Evolutionary conservation across 2,329 filamentous ascomycete genomes (phyloP).

Genomic region (Canariomyces notabilis): DNA sequence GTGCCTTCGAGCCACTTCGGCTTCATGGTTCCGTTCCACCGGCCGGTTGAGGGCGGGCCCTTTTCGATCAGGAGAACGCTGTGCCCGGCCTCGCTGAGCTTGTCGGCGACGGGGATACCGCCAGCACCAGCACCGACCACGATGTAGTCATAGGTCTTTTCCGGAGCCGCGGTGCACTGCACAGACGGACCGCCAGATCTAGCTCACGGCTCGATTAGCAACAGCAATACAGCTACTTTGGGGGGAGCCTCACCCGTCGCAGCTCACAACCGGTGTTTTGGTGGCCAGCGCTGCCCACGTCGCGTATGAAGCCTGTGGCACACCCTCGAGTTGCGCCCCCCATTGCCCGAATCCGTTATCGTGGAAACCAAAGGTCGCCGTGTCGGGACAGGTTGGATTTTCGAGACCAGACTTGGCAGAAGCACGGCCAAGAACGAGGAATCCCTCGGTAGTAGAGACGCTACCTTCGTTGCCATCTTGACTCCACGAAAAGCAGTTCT

Average conservation of each 20-base stretch:
- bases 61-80: slow-evolving; percentile 61
- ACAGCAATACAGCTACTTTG: too few species aligned
- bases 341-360: slow-evolving; percentile 50
- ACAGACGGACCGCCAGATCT: slow-evolving; percentile 7
- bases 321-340: slow-evolving; percentile 37
- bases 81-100: slow-evolving; percentile 59
- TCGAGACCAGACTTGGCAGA: slow-evolving; percentile 42
- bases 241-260: slow-evolving; percentile 17
- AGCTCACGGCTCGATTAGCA: not conserved
- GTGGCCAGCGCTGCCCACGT: slow-evolving; percentile 42
- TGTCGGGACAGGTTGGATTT: slow-evolving; percentile 39
- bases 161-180: slow-evolving; percentile 20
- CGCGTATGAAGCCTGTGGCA: slow-evolving; percentile 37
- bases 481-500: slow-evolving; percentile 51
- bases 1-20: slow-evolving; percentile 58
- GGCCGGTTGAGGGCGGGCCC: slow-evolving; percentile 57
- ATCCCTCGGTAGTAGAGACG: slow-evolving; percentile 40
- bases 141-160: slow-evolving; percentile 54
- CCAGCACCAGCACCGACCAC: slow-evolving; percentile 59
- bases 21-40: slow-evolving; percentile 58
- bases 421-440: slow-evolving; percentile 51
- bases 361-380: slow-evolving; percentile 48
- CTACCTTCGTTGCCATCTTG: slow-evolving; percentile 41
- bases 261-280: slow-evolving; percentile 27
- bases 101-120: slow-evolving; percentile 56